Conservation (phyloP, 2,329 filamentous ascomycete species). For the Parascedosporium putredinis region DNA sequence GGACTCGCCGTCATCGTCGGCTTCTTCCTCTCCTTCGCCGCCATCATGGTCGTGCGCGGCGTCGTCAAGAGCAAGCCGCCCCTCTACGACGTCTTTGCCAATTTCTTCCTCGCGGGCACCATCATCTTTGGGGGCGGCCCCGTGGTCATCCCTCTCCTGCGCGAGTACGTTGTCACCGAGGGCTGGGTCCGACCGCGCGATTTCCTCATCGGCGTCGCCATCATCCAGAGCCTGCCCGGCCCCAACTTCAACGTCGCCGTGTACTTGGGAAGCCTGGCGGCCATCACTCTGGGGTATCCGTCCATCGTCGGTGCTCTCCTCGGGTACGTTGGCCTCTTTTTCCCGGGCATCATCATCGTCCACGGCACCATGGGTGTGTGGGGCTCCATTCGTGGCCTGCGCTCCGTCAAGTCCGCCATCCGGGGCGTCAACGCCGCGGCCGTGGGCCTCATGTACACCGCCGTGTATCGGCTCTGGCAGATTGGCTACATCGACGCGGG, state of each 20-base stretch:
- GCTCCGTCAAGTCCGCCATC: conserved; percentile 37
- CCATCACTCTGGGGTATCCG: conserved; percentile 24
- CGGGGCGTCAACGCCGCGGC: conserved; percentile 50
- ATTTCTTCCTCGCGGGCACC: conserved; percentile 64
- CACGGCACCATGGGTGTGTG: conserved; percentile 46
- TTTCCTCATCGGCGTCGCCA: conserved; percentile 61
- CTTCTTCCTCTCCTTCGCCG: conserved; percentile 48
- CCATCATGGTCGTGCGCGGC: conserved; percentile 41
- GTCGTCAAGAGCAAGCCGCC: conserved; percentile 29
- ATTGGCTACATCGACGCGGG: conserved; percentile 46
- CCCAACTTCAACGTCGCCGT: conserved; percentile 42
- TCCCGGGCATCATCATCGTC: conserved; percentile 36
- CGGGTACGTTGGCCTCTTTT: conserved; percentile 42
- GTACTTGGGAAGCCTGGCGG: conserved; percentile 40
- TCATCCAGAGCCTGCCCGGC: conserved; percentile 58
- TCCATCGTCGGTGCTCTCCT: conserved; percentile 26
- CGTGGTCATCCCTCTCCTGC: conserved; percentile 53
- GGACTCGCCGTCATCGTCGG: conserved; percentile 29
- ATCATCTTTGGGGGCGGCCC: conserved; percentile 56
- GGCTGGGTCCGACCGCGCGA: conserved; percentile 62
- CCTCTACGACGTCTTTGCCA: conserved; percentile 54
- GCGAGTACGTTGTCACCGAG: conserved; percentile 53
- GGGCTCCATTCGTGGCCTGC: conserved; percentile 33
- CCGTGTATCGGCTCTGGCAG: conserved; percentile 53
- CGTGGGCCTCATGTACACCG: conserved; percentile 52